Base-by-base conservation (phyloP, 345 rosid genomes). In the Populus tremula region DNA sequence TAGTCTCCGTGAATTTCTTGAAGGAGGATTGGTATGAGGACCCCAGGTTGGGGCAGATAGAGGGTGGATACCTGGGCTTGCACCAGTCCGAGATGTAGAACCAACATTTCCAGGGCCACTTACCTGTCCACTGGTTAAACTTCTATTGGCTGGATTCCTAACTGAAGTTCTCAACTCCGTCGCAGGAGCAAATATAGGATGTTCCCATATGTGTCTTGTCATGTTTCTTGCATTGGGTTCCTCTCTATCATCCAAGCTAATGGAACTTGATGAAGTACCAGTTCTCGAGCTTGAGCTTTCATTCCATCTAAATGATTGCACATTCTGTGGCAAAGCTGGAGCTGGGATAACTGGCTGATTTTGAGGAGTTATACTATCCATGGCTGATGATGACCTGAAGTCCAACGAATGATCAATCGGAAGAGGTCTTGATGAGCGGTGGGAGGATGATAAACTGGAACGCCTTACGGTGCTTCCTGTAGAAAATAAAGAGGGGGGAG, bases 221-320 rank as follows among this genome's bases (percentile, higher is more conserved):
- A 63, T 53, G 79, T 78, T 88, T 84, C 89, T 88, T 70, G 88
- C 76, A 71, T 85, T 84, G 63, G 83, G 63, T 80, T 84, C 90
- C 72, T 87, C 88, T 82, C 90, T 75, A 47, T 83, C 89, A 71
- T 81, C 74, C 43, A 89, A 63, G 65, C 76, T 53, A 49, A 82
- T 81, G 64, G 91, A 77, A 84, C 75, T 81, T 17, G 84, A 82
- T 38, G 91, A 82, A 73, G 85, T 78, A 41, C 74, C 83, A 25
- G 79, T 31, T 79, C 92, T 79, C 25, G 84, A 78, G 47, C 86
- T 87, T 71, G 91, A 80, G 81, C 78, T 83, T 79, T 82, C 86
- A 79, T 69, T 87, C 93, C 92, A 89, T 66, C 89, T 82, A 79
- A 87, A 80, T 74, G 94, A 71, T 29, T 79, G 91, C 75, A 82